Evolutionary conservation across 768 basidiomycete genomes (phyloP).

Genomic region (Leccinellum luteum): DNA sequence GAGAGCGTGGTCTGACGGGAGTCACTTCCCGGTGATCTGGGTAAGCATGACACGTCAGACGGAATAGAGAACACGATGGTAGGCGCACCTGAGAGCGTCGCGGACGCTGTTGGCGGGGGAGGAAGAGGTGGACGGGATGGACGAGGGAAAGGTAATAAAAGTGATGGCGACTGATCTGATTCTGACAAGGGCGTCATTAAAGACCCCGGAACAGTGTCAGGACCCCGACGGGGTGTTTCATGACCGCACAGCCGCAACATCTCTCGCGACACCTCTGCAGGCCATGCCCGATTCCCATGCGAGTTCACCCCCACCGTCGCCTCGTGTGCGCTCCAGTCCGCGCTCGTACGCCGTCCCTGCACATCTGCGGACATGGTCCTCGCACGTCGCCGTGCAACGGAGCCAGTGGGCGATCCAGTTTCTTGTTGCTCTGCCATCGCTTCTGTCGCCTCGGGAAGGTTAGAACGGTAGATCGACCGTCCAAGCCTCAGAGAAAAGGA

Average conservation of each 20-base stretch:
- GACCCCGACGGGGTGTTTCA: conserved; percentile 2
- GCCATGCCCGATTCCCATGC: conserved; percentile 45
- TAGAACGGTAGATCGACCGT: conserved; percentile 27
- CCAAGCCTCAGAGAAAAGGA: conserved; percentile 27
- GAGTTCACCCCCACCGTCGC: conserved; percentile 36
- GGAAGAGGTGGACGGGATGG: conserved; percentile 20
- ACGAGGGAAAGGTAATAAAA: conserved; percentile 33
- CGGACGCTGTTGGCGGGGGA: conserved; percentile 20
- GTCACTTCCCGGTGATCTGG: conserved; percentile 18
- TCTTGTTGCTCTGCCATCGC: conserved; percentile 11
- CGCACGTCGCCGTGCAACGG: conserved; percentile 17
- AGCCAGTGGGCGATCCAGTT: background rate
- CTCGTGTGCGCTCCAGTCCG: conserved; percentile 54
- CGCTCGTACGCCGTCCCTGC: conserved; percentile 47
- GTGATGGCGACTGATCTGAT: conserved; percentile 15
- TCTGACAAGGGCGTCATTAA: conserved; percentile 5
- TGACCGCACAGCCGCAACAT: conserved; percentile 49
- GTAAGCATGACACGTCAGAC: background rate
- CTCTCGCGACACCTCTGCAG: conserved; percentile 55
- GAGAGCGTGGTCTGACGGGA: conserved; percentile 19
- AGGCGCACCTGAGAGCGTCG: conserved; percentile 25
- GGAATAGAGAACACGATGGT: background rate
- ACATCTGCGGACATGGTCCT: conserved; percentile 36
- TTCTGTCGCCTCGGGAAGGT: conserved; percentile 27
- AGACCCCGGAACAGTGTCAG: conserved; percentile 23